Evolutionary conservation across 2,329 filamentous ascomycete species (phyloP).

Genomic region (Herpotrichia juniperi): DNA sequence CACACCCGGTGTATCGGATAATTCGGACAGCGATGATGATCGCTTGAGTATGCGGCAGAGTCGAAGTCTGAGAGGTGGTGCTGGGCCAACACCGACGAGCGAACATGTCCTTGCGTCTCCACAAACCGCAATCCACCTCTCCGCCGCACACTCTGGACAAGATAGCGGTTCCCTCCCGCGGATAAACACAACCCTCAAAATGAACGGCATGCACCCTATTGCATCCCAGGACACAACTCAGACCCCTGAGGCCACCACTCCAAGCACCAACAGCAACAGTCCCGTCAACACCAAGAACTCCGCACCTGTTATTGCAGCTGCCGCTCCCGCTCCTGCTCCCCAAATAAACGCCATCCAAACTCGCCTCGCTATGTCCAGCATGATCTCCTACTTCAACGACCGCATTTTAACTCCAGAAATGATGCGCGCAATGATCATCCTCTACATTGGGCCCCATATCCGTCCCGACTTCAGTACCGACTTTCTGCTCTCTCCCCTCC

Average conservation of each 20-base stretch:
- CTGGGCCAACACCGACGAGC: conserved; percentile 23
- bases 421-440: conserved; percentile 98
- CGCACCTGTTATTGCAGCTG: too few relatives aligned
- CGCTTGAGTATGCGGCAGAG: conserved; percentile 15
- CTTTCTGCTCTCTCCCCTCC: conserved; percentile 85
- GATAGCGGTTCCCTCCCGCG: conserved; percentile 28
- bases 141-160: conserved; percentile 45
- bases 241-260: conserved; percentile 27
- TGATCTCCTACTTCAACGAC: conserved; percentile 98
- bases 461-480: conserved; percentile 92
- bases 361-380: conserved; percentile 90
- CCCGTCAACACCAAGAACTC: conserved; percentile 19
- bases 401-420: conserved; percentile 94
- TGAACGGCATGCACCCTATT: conserved; percentile 20
- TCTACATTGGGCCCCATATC: conserved; percentile 93
- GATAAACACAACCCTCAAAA: conserved; percentile 24
- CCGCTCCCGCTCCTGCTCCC: conserved; percentile 35
- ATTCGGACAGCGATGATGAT: conserved; percentile 62
- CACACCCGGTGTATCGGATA: conserved; percentile 81
- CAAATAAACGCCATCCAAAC: conserved; percentile 68
- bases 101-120: conserved; percentile 36
- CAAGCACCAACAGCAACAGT: conserved; percentile 7
- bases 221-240: conserved; percentile 16
- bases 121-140: conserved; percentile 44
- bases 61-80: conserved; percentile 7